Base-by-base conservation (phyloP, 2,329 filamentous ascomycete genomes). In the Pseudohalonectria lignicola region DNA sequence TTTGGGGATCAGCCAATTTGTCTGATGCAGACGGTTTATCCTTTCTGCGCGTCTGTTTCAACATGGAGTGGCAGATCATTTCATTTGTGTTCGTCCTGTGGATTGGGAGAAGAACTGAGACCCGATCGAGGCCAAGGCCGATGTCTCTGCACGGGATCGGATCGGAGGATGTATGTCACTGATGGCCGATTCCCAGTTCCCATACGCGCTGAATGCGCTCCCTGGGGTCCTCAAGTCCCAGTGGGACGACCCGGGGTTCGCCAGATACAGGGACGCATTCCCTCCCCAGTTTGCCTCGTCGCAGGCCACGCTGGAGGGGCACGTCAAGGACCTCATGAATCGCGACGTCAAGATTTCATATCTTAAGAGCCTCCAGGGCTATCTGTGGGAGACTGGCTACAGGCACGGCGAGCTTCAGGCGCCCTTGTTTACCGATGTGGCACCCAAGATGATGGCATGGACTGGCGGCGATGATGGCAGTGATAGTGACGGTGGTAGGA, bases 301-400 rank as follows among this genome's bases (percentile, higher is more conserved):
- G 31, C 74, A 73, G 34, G 60, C 64, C 17, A 70, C 72, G 17
- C 67, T 90, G 41, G 66, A 75, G 46, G 66, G 71, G 12, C 82
- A 88, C 57, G 76, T 86, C 43, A 63, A 71, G 46, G 78, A 86
- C 51, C 70, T 90, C 45, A 80, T 85, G 50, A 63, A 67, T 43
- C 71, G 70, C 44, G 84, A 92, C 54, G 68, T 86, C 52, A 92
- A 90, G 60, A 68, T 78, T 42, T 64, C 81, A 31, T 87, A 86
- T 57, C 67, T 88, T 45, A 92, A 92, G 63, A 74, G 74, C 41
- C 74, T 90, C 31, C 84, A 92, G 62, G 82, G 85, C 48, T 78
- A 84, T 50, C 70, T 92, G 30, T 92, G 84, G 84, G 66, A 77
- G 50, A 70, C 70, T 29, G 85, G 85, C 42, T 92, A 90, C 61